phyloP scores from a whole-genome alignment of 345 rosid genomes.

The Acer negundo region DNA sequence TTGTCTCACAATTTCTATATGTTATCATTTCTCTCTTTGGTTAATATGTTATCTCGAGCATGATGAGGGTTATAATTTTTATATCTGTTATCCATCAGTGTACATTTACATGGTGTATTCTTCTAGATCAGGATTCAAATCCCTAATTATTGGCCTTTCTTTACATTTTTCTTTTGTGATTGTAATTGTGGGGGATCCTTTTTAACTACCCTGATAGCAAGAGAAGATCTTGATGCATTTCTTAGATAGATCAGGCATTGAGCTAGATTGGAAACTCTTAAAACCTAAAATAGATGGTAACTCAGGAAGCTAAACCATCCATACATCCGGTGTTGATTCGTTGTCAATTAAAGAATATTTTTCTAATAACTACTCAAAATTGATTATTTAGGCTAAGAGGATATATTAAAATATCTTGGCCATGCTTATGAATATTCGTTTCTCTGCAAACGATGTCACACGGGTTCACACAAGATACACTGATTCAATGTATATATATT shows the following conservation, averaged over 20 bases:
- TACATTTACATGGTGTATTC: background rate
- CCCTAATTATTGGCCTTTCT: constrained; percentile 2
- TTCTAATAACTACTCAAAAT: background rate
- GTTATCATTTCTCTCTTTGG: background rate
- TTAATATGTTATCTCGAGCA: background rate
- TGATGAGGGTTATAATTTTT: constrained; percentile 3
- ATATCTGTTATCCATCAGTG: background rate
- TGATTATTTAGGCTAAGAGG: background rate
- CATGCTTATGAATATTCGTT: background rate
- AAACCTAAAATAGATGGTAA: background rate
- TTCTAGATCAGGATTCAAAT: constrained; percentile 1
- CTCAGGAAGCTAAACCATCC: background rate
- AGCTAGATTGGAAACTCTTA: background rate
- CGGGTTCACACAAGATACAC: background rate
- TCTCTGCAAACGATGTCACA: background rate
- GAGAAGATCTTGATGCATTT: background rate
- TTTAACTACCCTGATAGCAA: background rate
- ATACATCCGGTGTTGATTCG: background rate
- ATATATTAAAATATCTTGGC: background rate
- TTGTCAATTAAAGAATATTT: background rate
- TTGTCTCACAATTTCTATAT: background rate
- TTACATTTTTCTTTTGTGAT: background rate
- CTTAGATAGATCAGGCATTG: background rate
- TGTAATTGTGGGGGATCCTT: background rate
- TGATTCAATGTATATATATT: background rate